Evolutionary conservation across 768 basidiomycete genomes (phyloP).

Genomic region (Psilocybe sp.): DNA sequence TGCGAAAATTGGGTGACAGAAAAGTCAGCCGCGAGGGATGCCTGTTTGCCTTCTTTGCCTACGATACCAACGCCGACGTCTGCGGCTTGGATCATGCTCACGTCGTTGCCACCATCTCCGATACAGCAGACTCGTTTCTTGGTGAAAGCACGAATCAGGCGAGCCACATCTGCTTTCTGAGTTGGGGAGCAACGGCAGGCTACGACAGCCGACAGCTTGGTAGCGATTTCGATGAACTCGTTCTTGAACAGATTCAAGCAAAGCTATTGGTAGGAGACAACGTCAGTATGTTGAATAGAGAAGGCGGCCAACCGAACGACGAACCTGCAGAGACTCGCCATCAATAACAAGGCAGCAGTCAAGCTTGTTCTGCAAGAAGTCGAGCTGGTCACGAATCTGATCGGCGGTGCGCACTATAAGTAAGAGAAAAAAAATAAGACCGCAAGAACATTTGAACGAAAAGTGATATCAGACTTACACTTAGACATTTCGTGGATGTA

Average conservation of each 20-base stretch:
- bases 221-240: constrained; percentile 95
- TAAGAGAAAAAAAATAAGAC: constrained; percentile 2
- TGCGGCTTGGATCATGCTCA: constrained; percentile 99
- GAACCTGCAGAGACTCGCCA: constrained; percentile 90
- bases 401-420: constrained; percentile 80
- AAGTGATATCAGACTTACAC: constrained; percentile 43
- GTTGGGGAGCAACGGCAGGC: constrained; percentile 98
- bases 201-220: constrained; percentile 93
- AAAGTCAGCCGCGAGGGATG: constrained; percentile 98
- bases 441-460: constrained; percentile 2
- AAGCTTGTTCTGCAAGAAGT: constrained; percentile 89
- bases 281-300: neutral
- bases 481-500: constrained; percentile 97
- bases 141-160: constrained; percentile 85
- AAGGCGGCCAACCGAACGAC: constrained; percentile 8
- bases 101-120: constrained; percentile 98
- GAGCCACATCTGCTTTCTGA: constrained; percentile 97
- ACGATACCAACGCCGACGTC: constrained; percentile 98
- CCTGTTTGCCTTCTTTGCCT: constrained; percentile 98
- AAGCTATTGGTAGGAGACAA: constrained; percentile 47
- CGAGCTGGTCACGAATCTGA: constrained; percentile 82
- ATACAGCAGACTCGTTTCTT: constrained; percentile 98
- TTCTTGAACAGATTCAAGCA: constrained; percentile 88
- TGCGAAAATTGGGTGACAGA: constrained; percentile 96
- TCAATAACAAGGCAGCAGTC: constrained; percentile 99